Percentiles rank a stretch among this genome's conserved stretches.
Evolutionary conservation across 163 green algal genomes (phyloP).

Genomic region (Volvox carteri): DNA sequence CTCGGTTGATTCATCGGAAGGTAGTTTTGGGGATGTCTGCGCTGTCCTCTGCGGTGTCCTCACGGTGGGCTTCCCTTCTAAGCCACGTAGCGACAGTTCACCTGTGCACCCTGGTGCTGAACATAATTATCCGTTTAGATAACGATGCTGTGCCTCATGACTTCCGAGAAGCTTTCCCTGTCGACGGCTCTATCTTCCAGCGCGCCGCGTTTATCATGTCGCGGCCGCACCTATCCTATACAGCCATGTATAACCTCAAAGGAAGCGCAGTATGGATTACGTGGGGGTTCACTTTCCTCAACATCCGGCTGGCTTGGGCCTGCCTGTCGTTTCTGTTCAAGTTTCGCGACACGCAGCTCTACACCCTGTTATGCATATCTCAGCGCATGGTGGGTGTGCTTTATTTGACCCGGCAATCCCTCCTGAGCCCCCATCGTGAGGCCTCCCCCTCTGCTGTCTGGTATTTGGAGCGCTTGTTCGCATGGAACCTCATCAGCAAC

Average conservation of each 20-base stretch:
- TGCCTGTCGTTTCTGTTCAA: background rate
- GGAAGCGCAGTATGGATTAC: slow-evolving; percentile 8
- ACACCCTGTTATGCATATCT: background rate
- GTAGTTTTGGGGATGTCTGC: no score
- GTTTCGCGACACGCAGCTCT: background rate
- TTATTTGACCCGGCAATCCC: background rate
- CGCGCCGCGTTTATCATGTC: background rate
- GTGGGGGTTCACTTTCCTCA: background rate
- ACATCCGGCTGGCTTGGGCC: background rate
- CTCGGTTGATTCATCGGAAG: no score
- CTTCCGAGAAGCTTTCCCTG: background rate
- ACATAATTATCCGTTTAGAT: background rate
- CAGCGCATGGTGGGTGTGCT: background rate
- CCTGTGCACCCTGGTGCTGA: background rate
- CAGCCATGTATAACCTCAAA: background rate
- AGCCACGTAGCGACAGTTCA: background rate
- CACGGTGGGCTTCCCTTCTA: background rate
- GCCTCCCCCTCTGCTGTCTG: background rate
- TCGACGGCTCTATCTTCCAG: background rate
- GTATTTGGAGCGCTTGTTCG: background rate
- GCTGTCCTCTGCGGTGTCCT: background rate
- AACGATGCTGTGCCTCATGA: background rate
- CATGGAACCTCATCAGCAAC: slow-evolving; percentile 1
- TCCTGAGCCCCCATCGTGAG: background rate
- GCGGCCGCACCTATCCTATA: background rate